These are phyloP conservation scores for Senna tora DNA, from an alignment of 306 rosid genomes.

Conservation along the genomic window DNA sequence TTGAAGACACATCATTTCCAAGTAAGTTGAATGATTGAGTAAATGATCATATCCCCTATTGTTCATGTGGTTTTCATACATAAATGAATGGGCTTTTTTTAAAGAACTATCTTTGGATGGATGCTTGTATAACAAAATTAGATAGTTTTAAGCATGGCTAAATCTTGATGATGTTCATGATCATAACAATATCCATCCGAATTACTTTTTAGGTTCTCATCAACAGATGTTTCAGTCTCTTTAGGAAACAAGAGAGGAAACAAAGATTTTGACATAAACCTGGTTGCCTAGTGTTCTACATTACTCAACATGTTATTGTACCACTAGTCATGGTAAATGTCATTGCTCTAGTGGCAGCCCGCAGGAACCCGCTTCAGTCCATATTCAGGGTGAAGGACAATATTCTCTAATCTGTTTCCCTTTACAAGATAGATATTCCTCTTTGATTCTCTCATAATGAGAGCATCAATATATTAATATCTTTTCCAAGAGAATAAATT, in stretches of 20 bases:
- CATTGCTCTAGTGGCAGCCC: conserved; percentile 3
- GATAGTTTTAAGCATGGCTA: conserved; percentile 9
- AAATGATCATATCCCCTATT: conserved; percentile 4
- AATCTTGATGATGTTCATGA: conserved; percentile 18
- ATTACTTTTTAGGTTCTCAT: background rate
- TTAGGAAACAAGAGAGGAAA: conserved; percentile 8
- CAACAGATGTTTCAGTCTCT: conserved; percentile 10
- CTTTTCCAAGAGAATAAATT: conserved; percentile 4
- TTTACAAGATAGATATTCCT: background rate
- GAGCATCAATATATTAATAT: background rate
- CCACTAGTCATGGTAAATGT: too few relatives aligned
- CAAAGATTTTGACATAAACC: conserved; percentile 5
- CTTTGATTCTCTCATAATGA: background rate
- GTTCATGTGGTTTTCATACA: background rate
- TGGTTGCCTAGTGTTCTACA: background rate
- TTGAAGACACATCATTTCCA: conserved; percentile 71
- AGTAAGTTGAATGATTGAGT: conserved; percentile 59
- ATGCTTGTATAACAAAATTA: conserved; percentile 1
- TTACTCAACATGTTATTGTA: conserved; percentile 17
- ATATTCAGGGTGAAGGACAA: background rate
- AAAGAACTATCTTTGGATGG: conserved; percentile 20
- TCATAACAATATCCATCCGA: background rate
- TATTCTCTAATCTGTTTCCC: background rate
- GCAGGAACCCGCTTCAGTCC: background rate
- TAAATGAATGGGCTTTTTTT: conserved; percentile 7